Evolutionary conservation across 2,329 filamentous ascomycete species (phyloP).

Genomic region (Alternaria ethzedia): DNA sequence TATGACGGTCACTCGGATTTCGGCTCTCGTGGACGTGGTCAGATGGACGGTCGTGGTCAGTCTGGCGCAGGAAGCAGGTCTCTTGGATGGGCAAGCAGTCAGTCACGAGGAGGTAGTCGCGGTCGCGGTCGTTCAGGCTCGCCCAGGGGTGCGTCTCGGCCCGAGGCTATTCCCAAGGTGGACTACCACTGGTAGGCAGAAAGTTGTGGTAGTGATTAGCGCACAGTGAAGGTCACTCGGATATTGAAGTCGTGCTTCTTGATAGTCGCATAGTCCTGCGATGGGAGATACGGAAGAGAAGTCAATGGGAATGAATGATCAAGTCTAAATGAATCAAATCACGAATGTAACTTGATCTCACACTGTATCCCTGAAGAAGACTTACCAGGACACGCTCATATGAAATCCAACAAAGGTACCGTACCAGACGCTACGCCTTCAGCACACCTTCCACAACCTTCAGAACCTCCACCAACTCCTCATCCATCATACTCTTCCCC

Average conservation of each 20-base stretch:
- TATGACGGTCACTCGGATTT: neutral
- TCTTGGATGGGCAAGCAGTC: neutral
- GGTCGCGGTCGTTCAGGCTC: conserved; percentile 2
- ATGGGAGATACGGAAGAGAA: neutral
- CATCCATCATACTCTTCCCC: conserved; percentile 56
- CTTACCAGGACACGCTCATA: too few relatives aligned
- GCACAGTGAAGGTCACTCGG: neutral
- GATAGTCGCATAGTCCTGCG: neutral
- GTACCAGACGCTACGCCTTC: neutral
- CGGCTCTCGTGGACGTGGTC: neutral
- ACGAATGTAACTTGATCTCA: too few relatives aligned
- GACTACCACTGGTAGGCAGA: neutral
- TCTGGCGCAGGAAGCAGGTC: neutral
- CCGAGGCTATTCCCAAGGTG: conserved; percentile 1
- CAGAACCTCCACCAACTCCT: conserved; percentile 51
- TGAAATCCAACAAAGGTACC: too few relatives aligned
- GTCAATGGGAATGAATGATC: neutral
- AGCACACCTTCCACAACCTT: conserved; percentile 37
- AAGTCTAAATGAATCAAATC: neutral
- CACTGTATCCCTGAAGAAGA: too few relatives aligned
- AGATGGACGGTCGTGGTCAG: neutral
- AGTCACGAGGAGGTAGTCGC: conserved; percentile 1
- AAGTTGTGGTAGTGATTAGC: neutral
- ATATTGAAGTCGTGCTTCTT: neutral
- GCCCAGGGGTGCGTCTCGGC: neutral